Evolutionary conservation across 2,329 filamentous ascomycete genomes (phyloP), one percentile per base, ranked within the genome.

Genomic region (Fusarium palustre): DNA sequence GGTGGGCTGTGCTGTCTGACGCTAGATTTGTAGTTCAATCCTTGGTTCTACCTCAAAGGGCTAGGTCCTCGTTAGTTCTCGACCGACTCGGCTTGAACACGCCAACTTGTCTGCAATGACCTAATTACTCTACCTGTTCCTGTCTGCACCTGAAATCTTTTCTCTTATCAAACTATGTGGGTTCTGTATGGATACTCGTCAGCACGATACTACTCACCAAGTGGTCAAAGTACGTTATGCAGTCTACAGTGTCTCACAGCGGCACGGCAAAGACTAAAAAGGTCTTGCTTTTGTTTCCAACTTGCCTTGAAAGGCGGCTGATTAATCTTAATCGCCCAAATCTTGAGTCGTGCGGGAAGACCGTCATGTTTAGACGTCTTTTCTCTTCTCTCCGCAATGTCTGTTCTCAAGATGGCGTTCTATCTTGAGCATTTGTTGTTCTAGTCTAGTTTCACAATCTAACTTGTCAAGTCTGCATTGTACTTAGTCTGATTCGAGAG

Each of bases 351-450:
- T 59, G 46, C 31, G 42, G 41, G 25, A 41, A 18, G 25, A 30
- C 46, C 60, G 15, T 28, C 36, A 22, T 43, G 18, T 12, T 28
- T 25, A 25, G 22, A 15, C 12, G 9, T 54, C 18, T 42, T 36
- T 9, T 36, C 55, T 55, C 16, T 56, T 36, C 42, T 55, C 66
- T 68, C 66, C 66, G 62, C 53, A 69, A 30, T 47, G 34, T 68
- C 64, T 64, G 38, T 64, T 43, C 46, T 49, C 45, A 39, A 28
- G 24, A 7, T 50, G 18, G 11, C 33, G 1, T 12, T 33, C 15
- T 30, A n/a, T 22, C 28, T 33, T 33, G 9, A 50, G 33, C 28
- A 8, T 20, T 30, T n/a, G 8, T 20, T 30, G 43, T 20, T 46
- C 31, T 20, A 20, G 10, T 36, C 5, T 11, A 38, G 18, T 9